Conservation (phyloP, 2,329 filamentous ascomycete genomes). For the Microdochium bolleyi region DNA sequence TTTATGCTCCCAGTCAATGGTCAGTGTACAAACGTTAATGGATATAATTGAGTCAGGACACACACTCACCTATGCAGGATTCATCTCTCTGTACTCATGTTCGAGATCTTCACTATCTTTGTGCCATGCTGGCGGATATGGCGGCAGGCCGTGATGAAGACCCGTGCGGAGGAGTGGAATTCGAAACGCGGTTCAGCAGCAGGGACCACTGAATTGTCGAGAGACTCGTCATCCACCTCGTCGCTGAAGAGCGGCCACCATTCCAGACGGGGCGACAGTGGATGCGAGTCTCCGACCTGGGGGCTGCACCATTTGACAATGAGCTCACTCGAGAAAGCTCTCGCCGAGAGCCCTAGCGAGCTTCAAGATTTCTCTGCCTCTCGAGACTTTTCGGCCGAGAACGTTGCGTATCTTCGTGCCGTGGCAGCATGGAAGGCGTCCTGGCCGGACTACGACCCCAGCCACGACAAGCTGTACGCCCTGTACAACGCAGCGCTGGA, state of each 20-base stretch:
- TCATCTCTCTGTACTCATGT: constrained; percentile 42
- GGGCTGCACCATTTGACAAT: constrained; percentile 33
- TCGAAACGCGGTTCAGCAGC: constrained; percentile 20
- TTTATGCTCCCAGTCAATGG: constrained; percentile 44
- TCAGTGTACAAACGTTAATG: no score
- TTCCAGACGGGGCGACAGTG: constrained; percentile 13
- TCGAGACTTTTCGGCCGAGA: constrained; percentile 63
- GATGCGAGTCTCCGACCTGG: constrained; percentile 1
- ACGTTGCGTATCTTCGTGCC: constrained; percentile 56
- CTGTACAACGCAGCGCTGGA: constrained; percentile 50
- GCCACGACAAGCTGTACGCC: constrained; percentile 27
- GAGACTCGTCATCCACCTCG: constrained; percentile 10
- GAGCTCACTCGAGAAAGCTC: constrained; percentile 52
- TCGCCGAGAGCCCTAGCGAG: constrained; percentile 49
- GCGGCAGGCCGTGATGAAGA: constrained; percentile 11
- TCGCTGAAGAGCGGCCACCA: constrained; percentile 22
- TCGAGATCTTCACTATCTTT: constrained; percentile 47
- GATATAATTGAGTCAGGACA: no score
- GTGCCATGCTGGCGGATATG: constrained; percentile 31
- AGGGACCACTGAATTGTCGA: constrained; percentile 8
- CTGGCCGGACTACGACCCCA: constrained; percentile 12
- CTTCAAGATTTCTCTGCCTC: constrained; percentile 58
- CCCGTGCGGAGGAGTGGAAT: constrained; percentile 15
- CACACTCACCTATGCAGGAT: constrained; percentile 31
- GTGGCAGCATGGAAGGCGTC: constrained; percentile 47